Conservation (phyloP, 2,329 filamentous ascomycete species). For the Verticillium longisporum region DNA sequence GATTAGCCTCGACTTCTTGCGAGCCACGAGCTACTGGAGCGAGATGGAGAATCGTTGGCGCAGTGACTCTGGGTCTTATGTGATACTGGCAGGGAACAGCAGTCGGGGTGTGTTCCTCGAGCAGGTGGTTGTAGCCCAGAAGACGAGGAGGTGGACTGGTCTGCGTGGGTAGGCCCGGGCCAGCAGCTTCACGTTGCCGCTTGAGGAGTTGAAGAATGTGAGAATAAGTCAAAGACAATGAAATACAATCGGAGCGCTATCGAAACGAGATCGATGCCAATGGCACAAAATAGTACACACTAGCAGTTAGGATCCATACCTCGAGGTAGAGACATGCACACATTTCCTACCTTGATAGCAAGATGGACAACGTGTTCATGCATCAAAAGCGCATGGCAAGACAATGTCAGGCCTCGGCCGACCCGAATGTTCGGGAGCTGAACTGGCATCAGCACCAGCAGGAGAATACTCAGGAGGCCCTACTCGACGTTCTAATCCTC, state of each 20-base stretch:
- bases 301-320: no score
- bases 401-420: no score
- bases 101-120: slow-evolving; percentile 17
- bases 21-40: slow-evolving; percentile 8
- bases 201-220: neutral
- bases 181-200: no score
- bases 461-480: no score
- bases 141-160: slow-evolving; percentile 9
- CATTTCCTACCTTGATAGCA: no score
- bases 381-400: no score
- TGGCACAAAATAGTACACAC: no score
- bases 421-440: no score
- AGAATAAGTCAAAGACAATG: slow-evolving; percentile 1
- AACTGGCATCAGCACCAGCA: no score
- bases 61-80: slow-evolving; percentile 27
- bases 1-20: slow-evolving; percentile 1
- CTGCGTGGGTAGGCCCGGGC: neutral
- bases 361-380: no score
- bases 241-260: neutral
- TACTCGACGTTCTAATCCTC: slow-evolving; percentile 18
- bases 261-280: no score
- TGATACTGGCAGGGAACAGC: slow-evolving; percentile 27
- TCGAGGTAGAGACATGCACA: no score
- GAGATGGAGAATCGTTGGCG: slow-evolving; percentile 27
- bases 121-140: slow-evolving; percentile 6